Evolutionary conservation across 129 eudicot genomes (phyloP).

Genomic region (Pittosporum tobira): DNA sequence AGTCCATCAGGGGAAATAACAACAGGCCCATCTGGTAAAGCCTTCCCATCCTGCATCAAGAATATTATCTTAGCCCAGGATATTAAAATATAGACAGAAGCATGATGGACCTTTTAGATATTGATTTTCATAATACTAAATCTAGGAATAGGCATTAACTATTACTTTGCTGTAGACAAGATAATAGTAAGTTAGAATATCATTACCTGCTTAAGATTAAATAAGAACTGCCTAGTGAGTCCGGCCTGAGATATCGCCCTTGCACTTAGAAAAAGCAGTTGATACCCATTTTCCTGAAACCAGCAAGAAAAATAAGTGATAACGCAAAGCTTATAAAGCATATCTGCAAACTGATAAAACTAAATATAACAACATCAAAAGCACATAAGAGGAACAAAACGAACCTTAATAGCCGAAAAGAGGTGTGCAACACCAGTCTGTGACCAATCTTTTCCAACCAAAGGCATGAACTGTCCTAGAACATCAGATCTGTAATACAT

Average conservation of each 20-base stretch:
- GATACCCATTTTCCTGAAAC: constrained; percentile 7
- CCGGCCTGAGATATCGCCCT: constrained; percentile 2
- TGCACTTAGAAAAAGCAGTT: constrained; percentile 5
- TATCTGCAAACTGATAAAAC: neutral
- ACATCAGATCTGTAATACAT: constrained; percentile 79
- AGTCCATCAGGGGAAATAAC: constrained; percentile 56
- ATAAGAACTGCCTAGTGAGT: neutral
- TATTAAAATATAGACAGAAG: neutral
- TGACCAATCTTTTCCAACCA: constrained; percentile 98
- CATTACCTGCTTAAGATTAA: constrained; percentile 13
- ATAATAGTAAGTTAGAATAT: neutral
- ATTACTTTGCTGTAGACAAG: neutral
- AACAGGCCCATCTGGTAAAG: constrained; percentile 52
- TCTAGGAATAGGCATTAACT: neutral
- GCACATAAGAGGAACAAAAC: constrained; percentile 1
- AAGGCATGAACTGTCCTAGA: constrained; percentile 99
- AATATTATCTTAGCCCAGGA: neutral
- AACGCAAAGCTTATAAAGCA: neutral
- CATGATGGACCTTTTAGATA: neutral
- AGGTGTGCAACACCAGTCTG: constrained; percentile 96
- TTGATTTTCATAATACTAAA: neutral
- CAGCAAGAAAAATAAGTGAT: neutral
- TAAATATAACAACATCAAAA: neutral
- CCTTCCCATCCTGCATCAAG: constrained; percentile 8
- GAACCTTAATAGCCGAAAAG: constrained; percentile 89